Conservation (phyloP, 768 basidiomycete genomes). For the Suillus clintonianus region DNA sequence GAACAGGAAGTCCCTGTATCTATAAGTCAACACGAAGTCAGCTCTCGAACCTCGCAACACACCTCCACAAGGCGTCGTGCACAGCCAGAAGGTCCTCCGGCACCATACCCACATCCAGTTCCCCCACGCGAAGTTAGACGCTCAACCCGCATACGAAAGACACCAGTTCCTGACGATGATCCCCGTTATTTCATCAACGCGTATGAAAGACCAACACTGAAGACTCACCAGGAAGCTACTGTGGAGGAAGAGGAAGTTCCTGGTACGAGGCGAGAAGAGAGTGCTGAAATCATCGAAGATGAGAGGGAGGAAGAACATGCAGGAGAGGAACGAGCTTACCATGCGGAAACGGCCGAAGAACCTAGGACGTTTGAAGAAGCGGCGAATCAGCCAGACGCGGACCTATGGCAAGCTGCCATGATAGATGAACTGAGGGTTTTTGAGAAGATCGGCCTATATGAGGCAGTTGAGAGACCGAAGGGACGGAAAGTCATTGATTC, state of each 20-base stretch:
- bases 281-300: not conserved
- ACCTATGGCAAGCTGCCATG: constrained; percentile 6
- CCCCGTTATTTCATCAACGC: not conserved
- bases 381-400: not conserved
- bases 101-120: constrained; percentile 1
- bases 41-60: no score
- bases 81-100: not conserved
- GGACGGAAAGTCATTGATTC: not conserved
- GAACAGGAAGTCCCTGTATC: no score
- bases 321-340: not conserved
- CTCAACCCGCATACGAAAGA: not conserved
- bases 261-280: not conserved
- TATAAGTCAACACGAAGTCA: no score
- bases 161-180: not conserved
- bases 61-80: not conserved
- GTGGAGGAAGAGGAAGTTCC: no score
- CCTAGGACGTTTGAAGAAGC: not conserved
- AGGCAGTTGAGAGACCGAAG: not conserved
- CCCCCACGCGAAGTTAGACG: not conserved
- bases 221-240: not conserved
- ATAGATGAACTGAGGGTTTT: not conserved
- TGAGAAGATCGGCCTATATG: not conserved
- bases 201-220: not conserved
- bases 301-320: not conserved
- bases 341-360: not conserved